Evolutionary conservation across 345 rosid species (phyloP).

Genomic region (Eucalyptus sideroxylon): DNA sequence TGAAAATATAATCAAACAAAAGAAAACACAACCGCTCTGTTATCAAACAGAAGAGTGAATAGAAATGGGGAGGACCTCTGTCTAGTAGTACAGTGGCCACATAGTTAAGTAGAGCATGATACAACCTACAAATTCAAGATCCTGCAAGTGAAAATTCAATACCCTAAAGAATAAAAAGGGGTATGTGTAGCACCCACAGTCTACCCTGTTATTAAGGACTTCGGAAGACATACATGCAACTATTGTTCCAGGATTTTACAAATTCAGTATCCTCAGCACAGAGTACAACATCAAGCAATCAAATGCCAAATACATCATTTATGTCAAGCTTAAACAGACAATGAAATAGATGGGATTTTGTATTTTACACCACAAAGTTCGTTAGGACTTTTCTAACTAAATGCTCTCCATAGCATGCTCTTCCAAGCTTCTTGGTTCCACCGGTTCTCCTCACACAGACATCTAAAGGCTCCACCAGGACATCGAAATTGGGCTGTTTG

Average conservation of each 20-base stretch:
- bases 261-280: not conserved
- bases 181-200: not conserved
- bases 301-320: not conserved
- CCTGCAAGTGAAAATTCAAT: not conserved
- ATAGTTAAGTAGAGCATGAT: not conserved
- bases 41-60: not conserved
- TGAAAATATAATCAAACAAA: not conserved
- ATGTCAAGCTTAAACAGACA: not conserved
- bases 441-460: constrained; percentile 35
- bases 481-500: constrained; percentile 59
- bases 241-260: not conserved
- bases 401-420: constrained; percentile 81
- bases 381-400: constrained; percentile 61
- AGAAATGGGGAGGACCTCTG: not conserved
- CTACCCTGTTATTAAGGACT: not conserved
- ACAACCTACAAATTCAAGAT: not conserved
- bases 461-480: constrained; percentile 70
- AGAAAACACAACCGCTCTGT: not conserved
- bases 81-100: not conserved
- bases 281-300: not conserved
- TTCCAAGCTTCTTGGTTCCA: constrained; percentile 27
- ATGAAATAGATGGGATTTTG: not conserved
- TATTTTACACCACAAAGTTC: constrained; percentile 36
- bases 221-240: not conserved
- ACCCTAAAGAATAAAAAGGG: not conserved